phyloP scores from a whole-genome alignment of 2,329 filamentous ascomycete genomes.

The Rutstroemia sydowiana region DNA sequence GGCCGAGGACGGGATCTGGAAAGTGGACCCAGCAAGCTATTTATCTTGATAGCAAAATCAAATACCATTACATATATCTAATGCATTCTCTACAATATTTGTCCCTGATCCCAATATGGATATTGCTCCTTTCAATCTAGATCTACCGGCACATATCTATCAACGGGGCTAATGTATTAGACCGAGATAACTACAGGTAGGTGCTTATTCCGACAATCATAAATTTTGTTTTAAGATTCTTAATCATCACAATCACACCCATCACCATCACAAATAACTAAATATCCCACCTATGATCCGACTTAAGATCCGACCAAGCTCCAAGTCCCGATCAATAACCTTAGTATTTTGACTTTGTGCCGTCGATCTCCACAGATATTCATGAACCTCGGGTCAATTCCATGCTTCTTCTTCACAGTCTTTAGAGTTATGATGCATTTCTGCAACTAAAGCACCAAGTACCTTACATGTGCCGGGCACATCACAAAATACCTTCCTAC shows the following conservation, averaged over 20 bases:
- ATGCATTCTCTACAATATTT: neutral
- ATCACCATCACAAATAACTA: neutral
- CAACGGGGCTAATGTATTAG: neutral
- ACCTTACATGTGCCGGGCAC: neutral
- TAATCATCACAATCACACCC: neutral
- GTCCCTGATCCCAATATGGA: neutral
- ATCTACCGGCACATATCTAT: neutral
- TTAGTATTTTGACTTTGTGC: neutral
- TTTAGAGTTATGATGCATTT: neutral
- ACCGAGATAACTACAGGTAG: neutral
- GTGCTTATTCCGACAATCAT: neutral
- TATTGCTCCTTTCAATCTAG: neutral
- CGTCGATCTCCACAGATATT: neutral
- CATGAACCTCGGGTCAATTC: neutral
- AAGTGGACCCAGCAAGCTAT: neutral
- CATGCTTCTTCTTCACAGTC: neutral
- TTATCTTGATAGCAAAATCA: neutral
- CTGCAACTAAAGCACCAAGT: neutral
- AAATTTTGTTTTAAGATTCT: neutral
- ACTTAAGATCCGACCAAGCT: neutral
- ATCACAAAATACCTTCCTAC: neutral
- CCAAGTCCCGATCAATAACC: neutral
- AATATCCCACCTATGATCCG: neutral
- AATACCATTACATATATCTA: neutral
- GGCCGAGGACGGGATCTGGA: slow-evolving; percentile 9